phyloP scores from a whole-genome alignment of 2,329 filamentous ascomycete species.

The Coniella vitis region DNA sequence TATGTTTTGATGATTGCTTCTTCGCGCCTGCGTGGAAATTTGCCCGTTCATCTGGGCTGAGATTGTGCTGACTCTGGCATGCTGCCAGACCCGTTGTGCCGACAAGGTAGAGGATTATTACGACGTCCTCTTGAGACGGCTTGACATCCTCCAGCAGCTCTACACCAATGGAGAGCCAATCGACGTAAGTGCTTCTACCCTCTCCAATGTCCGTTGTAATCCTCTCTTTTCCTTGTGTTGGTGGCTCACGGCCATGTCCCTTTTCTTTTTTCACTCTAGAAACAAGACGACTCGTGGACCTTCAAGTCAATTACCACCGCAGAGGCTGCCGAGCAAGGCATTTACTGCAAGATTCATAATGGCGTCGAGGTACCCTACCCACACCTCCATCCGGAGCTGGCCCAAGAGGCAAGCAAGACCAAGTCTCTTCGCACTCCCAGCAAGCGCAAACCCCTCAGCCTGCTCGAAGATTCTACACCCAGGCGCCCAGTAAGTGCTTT shows the following conservation, averaged over 20 bases:
- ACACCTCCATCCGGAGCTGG: constrained; percentile 28
- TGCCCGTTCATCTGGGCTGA: neutral
- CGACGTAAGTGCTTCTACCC: constrained; percentile 35
- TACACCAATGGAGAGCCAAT: constrained; percentile 37
- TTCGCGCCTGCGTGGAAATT: constrained; percentile 2
- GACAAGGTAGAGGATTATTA: constrained; percentile 31
- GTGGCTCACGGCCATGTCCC: constrained; percentile 5
- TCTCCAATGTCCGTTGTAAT: neutral
- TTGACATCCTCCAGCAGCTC: constrained; percentile 39
- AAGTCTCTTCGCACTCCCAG: constrained; percentile 19
- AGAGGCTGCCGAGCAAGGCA: constrained; percentile 37
- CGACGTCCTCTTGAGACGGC: constrained; percentile 38
- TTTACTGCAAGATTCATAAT: constrained; percentile 32
- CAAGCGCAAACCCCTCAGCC: constrained; percentile 44
- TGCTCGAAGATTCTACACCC: constrained; percentile 41
- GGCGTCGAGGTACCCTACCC: constrained; percentile 38
- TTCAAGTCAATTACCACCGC: constrained; percentile 39
- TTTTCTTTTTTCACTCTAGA: constrained; percentile 14
- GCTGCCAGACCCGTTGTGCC: constrained; percentile 10
- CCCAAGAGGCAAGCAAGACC: constrained; percentile 28
- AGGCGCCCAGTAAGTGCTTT: constrained; percentile 35
- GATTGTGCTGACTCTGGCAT: constrained; percentile 3
- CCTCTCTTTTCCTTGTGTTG: constrained; percentile 21
- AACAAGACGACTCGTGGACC: constrained; percentile 36
- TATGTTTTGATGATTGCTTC: constrained; percentile 6